phyloP scores from a whole-genome alignment of 192 early-diverging fungal genomes.

The Funneliformis geosporum region DNA sequence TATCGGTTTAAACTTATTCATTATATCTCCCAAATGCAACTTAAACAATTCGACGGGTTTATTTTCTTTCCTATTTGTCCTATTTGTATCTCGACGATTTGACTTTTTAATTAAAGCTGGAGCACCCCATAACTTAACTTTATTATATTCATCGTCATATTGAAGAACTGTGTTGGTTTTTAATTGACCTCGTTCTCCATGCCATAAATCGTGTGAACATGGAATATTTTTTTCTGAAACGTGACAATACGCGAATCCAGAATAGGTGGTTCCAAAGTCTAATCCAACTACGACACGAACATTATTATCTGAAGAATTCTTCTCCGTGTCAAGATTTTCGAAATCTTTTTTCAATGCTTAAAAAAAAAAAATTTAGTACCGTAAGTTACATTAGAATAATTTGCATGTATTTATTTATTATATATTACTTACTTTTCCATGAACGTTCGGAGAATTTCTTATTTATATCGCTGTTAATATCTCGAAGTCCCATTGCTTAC shows the following conservation, averaged over 20 bases:
- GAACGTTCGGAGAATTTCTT: too few relatives aligned
- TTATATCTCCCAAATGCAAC: background rate
- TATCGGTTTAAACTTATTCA: background rate
- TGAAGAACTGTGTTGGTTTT: background rate
- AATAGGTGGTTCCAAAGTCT: constrained; percentile 9
- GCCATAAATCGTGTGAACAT: background rate
- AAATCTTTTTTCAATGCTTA: too few relatives aligned
- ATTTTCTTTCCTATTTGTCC: background rate
- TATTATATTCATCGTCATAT: constrained; percentile 1
- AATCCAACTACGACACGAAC: constrained; percentile 12
- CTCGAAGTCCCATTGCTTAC: too few relatives aligned
- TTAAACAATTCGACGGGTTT: constrained; percentile 18
- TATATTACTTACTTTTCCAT: too few relatives aligned
- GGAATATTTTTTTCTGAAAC: background rate
- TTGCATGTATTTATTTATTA: too few relatives aligned
- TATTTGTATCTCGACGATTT: background rate
- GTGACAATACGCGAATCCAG: background rate
- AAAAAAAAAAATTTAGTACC: too few relatives aligned
- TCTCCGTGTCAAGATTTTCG: too few relatives aligned
- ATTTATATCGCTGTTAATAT: too few relatives aligned
- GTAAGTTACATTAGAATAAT: too few relatives aligned
- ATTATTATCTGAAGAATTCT: background rate
- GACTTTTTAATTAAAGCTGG: background rate
- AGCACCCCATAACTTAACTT: background rate
- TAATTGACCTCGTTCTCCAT: background rate